Base-by-base conservation (phyloP, 371 early-diverging fungal genomes). In the Lichtheimia ramosa region DNA sequence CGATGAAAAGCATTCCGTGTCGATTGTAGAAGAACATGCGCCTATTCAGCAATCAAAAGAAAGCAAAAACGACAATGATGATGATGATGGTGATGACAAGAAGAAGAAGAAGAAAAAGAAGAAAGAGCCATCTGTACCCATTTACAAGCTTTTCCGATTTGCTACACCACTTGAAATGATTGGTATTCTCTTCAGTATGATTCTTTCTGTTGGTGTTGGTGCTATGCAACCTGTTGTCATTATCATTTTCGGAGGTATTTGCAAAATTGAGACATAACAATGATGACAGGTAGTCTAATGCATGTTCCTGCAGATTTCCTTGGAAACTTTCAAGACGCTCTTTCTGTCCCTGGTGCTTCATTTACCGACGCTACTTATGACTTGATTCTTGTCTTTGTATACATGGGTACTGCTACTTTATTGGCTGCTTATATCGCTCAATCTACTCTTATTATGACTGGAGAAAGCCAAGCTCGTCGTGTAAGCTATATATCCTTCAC, bases 71-170 rank as follows among this genome's bases (percentile, higher is more conserved):
- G 8, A 46, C 5, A 7, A 46, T n/a, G 16, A 46, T 7, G 10
- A 46, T 16, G 46, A 46, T 2, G 21, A 46, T 2, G 21, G 16
- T 18, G 61, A 41, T 16, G 63, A 52, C 18, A 46, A 43, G 2
- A 49, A 64, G 20, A 74, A 74, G 42, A 69, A 63, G 14, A 70
- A 73, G 56, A 75, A 73, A 48, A 75, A 79, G 63, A 58, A 54
- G 39, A 24, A 54, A 14, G 34, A 54, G 39, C 41, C 28, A 14
- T 15, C 54, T 2, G 77, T 89, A 1, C 64, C 87, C 7, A 65
- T 83, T 48, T 34, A 71, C 14, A 66, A 77, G 66, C 80, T 92
- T 28, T 91, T 85, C 61, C 84, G 89, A 43, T 93, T 85, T 59
- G 88, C 93, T 3, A 84, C 83, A 14, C 28, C 68, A 0, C 53